Conservation (phyloP, 31 red algal species). For the Porphyra umbilicalis region DNA sequence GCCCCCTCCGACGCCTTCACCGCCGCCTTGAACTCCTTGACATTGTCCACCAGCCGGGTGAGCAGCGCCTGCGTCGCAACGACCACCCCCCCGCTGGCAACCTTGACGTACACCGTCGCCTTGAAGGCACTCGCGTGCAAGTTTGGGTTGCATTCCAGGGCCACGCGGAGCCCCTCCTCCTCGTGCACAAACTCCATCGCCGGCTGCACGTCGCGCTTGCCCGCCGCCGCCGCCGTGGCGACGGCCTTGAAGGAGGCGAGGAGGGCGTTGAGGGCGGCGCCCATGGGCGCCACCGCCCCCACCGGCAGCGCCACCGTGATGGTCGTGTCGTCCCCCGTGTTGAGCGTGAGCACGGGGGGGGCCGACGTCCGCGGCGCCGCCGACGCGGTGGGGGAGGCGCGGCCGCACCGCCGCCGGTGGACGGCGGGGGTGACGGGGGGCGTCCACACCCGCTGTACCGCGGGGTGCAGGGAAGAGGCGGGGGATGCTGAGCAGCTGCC, state of each 20-base stretch:
- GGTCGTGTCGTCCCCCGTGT: slow-evolving; percentile 3
- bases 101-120: slow-evolving; percentile 3
- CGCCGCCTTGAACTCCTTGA: slow-evolving; percentile 4
- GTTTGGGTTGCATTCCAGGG: slow-evolving; percentile 2
- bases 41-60: neutral
- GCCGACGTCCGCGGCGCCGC: neutral
- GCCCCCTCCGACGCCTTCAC: neutral
- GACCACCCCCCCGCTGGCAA: neutral
- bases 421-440: no score
- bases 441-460: no score
- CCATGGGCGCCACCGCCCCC: neutral
- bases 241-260: neutral
- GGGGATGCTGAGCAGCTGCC: no score
- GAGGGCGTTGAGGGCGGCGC: neutral
- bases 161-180: neutral
- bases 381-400: neutral
- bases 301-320: neutral
- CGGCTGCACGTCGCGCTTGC: neutral
- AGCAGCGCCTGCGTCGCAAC: neutral
- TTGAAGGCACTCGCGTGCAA: neutral
- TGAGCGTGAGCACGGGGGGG: neutral
- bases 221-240: neutral
- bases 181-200: neutral
- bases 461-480: no score
- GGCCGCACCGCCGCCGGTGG: no score